Conservation (phyloP, 768 basidiomycete species). For the Tulasnella sp. region DNA sequence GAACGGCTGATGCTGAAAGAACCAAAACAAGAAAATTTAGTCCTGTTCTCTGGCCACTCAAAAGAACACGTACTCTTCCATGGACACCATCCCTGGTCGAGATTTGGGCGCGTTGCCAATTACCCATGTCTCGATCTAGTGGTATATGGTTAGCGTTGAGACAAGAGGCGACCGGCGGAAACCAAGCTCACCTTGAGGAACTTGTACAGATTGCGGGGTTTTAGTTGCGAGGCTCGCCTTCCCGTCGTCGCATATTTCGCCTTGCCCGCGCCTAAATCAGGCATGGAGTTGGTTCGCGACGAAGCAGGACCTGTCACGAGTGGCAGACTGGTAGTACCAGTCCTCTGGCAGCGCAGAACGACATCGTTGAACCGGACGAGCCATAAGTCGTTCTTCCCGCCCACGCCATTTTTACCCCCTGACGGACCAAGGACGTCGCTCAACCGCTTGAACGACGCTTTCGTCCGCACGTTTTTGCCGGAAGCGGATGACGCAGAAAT, state of each 20-base stretch:
- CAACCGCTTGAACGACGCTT: constrained; percentile 84
- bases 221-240: constrained; percentile 71
- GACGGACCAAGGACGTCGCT: constrained; percentile 76
- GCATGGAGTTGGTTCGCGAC: constrained; percentile 67
- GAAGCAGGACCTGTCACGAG: constrained; percentile 47
- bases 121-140: constrained; percentile 83
- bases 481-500: constrained; percentile 45
- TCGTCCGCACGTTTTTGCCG: constrained; percentile 69
- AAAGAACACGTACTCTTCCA: constrained; percentile 76
- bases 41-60: neutral
- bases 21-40: neutral
- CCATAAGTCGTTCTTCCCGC: constrained; percentile 88
- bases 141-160: constrained; percentile 16
- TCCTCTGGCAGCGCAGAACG: constrained; percentile 85
- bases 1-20: constrained; percentile 52
- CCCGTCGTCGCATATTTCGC: constrained; percentile 84
- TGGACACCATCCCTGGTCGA: constrained; percentile 78
- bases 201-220: constrained; percentile 90
- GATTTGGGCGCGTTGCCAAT: constrained; percentile 78
- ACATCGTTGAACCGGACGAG: constrained; percentile 96
- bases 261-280: constrained; percentile 76
- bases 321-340: constrained; percentile 84
- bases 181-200: constrained; percentile 72
- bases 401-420: constrained; percentile 44
- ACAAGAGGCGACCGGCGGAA: constrained; percentile 15